Base-by-base conservation (phyloP, 345 rosid genomes). In the Linum usitatissimum region DNA sequence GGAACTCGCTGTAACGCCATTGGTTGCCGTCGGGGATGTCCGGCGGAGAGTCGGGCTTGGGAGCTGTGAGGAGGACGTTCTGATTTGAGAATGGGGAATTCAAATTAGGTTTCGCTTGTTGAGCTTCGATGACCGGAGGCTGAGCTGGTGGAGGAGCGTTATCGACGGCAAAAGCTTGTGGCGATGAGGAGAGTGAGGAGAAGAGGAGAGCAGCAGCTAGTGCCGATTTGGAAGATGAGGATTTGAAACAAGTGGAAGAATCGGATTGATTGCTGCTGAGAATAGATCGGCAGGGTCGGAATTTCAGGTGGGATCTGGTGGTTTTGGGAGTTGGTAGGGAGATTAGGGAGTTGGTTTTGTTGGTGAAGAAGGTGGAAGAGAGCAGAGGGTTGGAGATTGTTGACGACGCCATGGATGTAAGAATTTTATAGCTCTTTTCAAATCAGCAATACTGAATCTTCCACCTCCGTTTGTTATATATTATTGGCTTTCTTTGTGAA, bases 1-100 rank as follows among this genome's bases (percentile, higher is more conserved):
- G 68, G 57, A 87, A 84, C 78, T 87, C 94, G 70, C 88, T 87
- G 90, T 87, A 87, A 1, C 90, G 76, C 88, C 94, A 87, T 63
- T 84, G 86, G 18, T 66, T 75, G 14, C 94, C 85, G 18, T 87
- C 90, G 5, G 94, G 93, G 40, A 86, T 80, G 65, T 82, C 90
- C 1, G 87, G 66, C 53, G 66, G 76, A 18, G 81, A 73, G 57
- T 77, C 81, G 5, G 87, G 90, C 48, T 73, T 84, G 2, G 89
- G 93, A 6, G 86, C 93, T 1, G 82, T 86, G 0, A 84, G 57
- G 18, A 76, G 68, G 4, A 80, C 76, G 65, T 74, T 84, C 64
- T 82, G 28, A 0, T 1, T 85, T 21, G 66, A 49, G 65, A 84
- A 79, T 40, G 87, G 80, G 9, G 87, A 77, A 20, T 40, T 40